Conservation (phyloP, 2,329 filamentous ascomycete species). For the Trichocomaceae sp. region DNA sequence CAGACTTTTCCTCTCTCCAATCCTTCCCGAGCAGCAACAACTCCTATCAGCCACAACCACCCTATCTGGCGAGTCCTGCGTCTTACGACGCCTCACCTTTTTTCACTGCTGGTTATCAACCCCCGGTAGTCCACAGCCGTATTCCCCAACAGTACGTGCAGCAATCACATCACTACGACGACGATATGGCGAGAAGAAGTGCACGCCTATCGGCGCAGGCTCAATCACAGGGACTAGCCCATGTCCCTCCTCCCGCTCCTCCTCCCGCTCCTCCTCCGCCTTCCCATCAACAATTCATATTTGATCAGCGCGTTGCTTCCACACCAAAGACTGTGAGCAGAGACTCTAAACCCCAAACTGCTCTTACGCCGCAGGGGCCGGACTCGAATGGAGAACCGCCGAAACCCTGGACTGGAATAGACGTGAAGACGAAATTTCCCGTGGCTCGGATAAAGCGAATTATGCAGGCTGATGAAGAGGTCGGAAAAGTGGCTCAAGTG, state of each 20-base stretch:
- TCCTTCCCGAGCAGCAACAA: slow-evolving; percentile 27
- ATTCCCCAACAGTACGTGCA: slow-evolving; percentile 33
- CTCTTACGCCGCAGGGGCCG: slow-evolving; percentile 14
- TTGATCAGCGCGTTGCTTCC: slow-evolving; percentile 14
- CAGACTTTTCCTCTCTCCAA: slow-evolving; percentile 47
- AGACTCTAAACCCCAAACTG: slow-evolving; percentile 2
- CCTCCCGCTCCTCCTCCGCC: not conserved
- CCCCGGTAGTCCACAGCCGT: slow-evolving; percentile 21
- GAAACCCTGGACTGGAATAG: slow-evolving; percentile 49
- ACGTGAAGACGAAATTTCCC: slow-evolving; percentile 91
- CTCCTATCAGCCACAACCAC: slow-evolving; percentile 23
- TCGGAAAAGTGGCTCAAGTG: slow-evolving; percentile 96
- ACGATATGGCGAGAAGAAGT: slow-evolving; percentile 40
- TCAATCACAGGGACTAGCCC: not conserved
- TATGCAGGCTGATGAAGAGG: slow-evolving; percentile 98
- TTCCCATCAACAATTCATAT: slow-evolving; percentile 10
- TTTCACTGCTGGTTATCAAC: slow-evolving; percentile 35
- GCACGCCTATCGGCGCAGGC: slow-evolving; percentile 28
- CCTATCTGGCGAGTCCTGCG: slow-evolving; percentile 29
- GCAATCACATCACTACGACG: slow-evolving; percentile 21
- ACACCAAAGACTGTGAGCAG: slow-evolving; percentile 10
- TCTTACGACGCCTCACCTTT: slow-evolving; percentile 44
- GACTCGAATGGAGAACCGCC: slow-evolving; percentile 12
- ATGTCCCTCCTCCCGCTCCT: not conserved
- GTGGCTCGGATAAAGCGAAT: slow-evolving; percentile 97